Evolutionary conservation across 208 protist species (phyloP), one percentile per base, ranked within the genome.

Genomic region (Strigomonas culicis): DNA sequence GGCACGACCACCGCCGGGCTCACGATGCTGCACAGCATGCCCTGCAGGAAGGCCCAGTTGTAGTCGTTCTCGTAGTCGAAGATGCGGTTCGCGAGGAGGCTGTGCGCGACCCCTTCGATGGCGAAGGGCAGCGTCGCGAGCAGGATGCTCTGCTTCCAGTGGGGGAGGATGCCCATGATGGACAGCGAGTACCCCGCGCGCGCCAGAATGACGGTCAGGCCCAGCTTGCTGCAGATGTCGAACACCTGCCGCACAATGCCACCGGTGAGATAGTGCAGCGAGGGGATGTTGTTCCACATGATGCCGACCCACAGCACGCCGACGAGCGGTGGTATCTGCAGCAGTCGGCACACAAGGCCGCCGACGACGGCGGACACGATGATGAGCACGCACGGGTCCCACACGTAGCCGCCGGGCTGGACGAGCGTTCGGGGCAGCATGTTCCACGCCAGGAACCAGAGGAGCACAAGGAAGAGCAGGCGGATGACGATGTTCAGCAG

Each of bases 261-360:
- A 19, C 60, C 47, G 32, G 87, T 93, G 31, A 93, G 43, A 60
- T 84, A 90, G 32, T 82, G 63, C 19, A 86, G 64, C 24, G 31
- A 30, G 0, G 87, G 87, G 51, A 93, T 83, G 69, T 91, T 93
- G 62, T 85, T 86, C 84, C 87, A 93, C 74, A 86, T 77, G 55
- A 90, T 86, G 27, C 74, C 84, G 50, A 91, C 75, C 84, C 84
- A 90, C 39, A 93, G 58, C 30, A 93, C 84, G 32, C 87, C 83
- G 0, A 91, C 79, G 24, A 93, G 73, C 53, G 84, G 77, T n/a
- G 87, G 87, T 25, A 93, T 75, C 61, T 90, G 84, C 19, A 91
- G 28, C n/a, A 93, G 49, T 11, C 84, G 82, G 68, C 79, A 93
- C 7, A 91, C 25, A 2, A 89, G 52, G 46, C 84, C 80, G 17